These are phyloP conservation scores for Colletotrichum plurivorum DNA, from an alignment of 2,329 filamentous ascomycete species.

Conservation along the genomic window DNA sequence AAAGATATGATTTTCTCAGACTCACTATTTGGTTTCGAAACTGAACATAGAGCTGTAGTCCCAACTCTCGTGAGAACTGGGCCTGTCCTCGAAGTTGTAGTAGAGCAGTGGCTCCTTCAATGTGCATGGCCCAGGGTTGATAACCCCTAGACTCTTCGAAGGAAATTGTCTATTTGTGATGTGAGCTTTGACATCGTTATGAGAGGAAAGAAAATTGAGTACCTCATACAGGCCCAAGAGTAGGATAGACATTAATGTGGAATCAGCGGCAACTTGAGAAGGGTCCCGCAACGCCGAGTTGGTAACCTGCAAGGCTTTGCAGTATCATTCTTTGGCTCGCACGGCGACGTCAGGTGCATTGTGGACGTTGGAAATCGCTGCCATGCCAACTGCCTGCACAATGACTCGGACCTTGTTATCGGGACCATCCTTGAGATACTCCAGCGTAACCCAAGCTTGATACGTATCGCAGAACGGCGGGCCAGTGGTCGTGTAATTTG, in stretches of 20 bases:
- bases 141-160: constrained; percentile 43
- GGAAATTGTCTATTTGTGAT: constrained; percentile 39
- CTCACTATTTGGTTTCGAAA: constrained; percentile 47
- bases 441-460: constrained; percentile 41
- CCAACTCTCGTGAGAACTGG: constrained; percentile 43
- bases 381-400: constrained; percentile 47
- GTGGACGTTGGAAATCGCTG: constrained; percentile 44
- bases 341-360: constrained; percentile 41
- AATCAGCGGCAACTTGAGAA: constrained; percentile 37
- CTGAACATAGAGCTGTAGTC: constrained; percentile 44
- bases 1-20: not conserved
- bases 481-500: constrained; percentile 43
- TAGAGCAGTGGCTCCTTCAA: constrained; percentile 44
- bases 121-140: constrained; percentile 43
- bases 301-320: constrained; percentile 37
- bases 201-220: not conserved
- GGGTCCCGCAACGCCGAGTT: constrained; percentile 39
- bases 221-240: constrained; percentile 46
- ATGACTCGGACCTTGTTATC: constrained; percentile 35
- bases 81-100: constrained; percentile 44
- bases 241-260: constrained; percentile 45
- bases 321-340: constrained; percentile 42
- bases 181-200: not conserved
- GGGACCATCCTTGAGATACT: constrained; percentile 29
- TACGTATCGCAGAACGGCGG: constrained; percentile 41